Evolutionary conservation across 805 yeast genomes (phyloP), one percentile per base, ranked within the genome.

Genomic region (Yarrowia sp.): DNA sequence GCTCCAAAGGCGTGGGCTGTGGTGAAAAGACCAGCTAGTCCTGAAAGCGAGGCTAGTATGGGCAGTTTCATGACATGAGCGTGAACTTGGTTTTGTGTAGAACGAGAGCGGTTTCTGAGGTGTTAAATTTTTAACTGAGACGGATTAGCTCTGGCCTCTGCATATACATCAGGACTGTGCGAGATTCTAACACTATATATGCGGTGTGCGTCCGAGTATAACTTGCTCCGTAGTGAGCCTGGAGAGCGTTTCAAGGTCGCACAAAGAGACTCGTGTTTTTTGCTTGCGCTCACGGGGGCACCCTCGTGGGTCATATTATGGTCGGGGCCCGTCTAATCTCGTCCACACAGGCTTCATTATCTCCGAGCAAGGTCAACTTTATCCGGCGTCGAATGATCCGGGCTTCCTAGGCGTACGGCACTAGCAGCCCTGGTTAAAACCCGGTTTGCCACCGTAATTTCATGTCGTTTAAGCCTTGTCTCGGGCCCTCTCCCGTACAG

Each of bases 1-100:
- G 69, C 70, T 4, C 69, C 69, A 31, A 67, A 67, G 24, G 69
- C 70, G 38, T 39, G 36, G 31, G 62, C 64, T 24, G 61, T 29
- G 27, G 61, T 38, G 27, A 55, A 29, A 18, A 55, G 58, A 24
- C 42, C 25, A 19, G 58, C 42, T 32, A 51, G 58, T 51, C 58
- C 58, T 33, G 42, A 51, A 35, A 51, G 42, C 42, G 58, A 51
- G 41, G 58, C 58, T 35, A 51, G 58, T 24, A 32, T 24, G 42
- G 58, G 58, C 22, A 51, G 58, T 51, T 51, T 51, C 58, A 51
- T 51, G 55, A 47, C 55, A 47, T 47, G 55, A 21, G 55, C 27
- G 55, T 47, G 55, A 47, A n/a, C 13, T 10, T 47, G 55, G 27
- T 21, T 47, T 31, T 47, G 55, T 44, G 51, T 44, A 29, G 35